These are phyloP conservation scores for Ceratocystiopsis minuta DNA, from an alignment of 2,329 filamentous ascomycete species.

Conservation along the genomic window DNA sequence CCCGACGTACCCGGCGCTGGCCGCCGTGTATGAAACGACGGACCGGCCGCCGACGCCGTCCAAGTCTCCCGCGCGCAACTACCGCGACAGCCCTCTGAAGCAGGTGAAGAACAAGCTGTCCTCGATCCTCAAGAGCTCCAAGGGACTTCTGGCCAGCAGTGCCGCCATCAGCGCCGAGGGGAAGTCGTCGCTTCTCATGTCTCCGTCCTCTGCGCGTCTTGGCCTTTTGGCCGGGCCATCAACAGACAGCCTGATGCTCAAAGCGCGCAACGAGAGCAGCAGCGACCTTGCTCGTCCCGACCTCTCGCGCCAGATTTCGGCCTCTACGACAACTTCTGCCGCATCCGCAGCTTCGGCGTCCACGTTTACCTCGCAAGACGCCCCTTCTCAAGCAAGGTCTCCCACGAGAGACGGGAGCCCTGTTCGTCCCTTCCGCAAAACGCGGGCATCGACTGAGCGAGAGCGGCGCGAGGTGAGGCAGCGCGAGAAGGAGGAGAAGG, in stretches of 20 bases:
- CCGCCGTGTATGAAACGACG: conserved; percentile 26
- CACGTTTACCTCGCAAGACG: not conserved
- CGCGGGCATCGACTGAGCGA: conserved; percentile 40
- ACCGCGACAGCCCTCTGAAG: conserved; percentile 64
- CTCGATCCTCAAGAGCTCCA: conserved; percentile 76
- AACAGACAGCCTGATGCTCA: conserved; percentile 26
- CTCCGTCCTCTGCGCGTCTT: conserved; percentile 31
- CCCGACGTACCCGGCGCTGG: conserved; percentile 20
- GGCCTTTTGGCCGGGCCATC: conserved; percentile 27
- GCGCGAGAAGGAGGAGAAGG: conserved; percentile 40
- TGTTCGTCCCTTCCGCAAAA: conserved; percentile 26
- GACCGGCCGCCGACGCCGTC: conserved; percentile 26
- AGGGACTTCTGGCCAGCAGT: conserved; percentile 67
- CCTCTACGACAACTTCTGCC: not conserved
- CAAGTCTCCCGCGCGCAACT: conserved; percentile 37
- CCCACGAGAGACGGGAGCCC: conserved; percentile 23
- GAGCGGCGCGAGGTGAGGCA: conserved; percentile 38
- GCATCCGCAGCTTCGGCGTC: conserved; percentile 13
- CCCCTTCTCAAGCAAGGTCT: conserved; percentile 3
- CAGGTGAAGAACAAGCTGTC: conserved; percentile 87
- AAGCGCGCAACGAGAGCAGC: conserved; percentile 10
- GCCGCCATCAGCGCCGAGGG: conserved; percentile 44
- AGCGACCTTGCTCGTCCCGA: conserved; percentile 27
- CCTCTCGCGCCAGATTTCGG: conserved; percentile 20
- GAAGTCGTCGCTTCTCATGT: conserved; percentile 34